Evolutionary conservation across 495 filamentous ascomycete genomes (phyloP).

Genomic region (Tuber melanosporum): DNA sequence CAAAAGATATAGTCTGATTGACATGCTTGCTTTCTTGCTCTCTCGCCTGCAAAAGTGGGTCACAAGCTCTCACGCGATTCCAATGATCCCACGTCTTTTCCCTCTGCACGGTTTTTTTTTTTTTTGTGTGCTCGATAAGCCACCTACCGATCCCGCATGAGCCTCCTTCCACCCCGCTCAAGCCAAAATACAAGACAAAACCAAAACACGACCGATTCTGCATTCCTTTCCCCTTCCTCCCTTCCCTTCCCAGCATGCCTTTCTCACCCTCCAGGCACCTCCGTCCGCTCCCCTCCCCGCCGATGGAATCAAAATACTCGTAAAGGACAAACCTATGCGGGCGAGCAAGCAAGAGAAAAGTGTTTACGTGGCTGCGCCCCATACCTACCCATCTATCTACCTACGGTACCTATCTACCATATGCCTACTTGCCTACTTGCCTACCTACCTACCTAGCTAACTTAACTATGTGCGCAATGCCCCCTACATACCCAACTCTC

Average conservation of each 20-base stretch:
- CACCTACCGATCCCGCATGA: conserved; percentile 12
- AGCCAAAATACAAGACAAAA: neutral
- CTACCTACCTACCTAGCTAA: neutral
- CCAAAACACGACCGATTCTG: neutral
- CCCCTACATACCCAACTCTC: neutral
- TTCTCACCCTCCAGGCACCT: neutral
- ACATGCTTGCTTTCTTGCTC: neutral
- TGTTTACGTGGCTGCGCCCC: neutral
- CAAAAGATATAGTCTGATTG: neutral
- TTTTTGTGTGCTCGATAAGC: neutral
- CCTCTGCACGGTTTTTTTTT: neutral
- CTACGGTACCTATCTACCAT: neutral
- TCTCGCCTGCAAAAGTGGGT: neutral
- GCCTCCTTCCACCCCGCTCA: neutral
- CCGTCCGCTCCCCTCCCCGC: neutral
- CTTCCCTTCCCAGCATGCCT: neutral
- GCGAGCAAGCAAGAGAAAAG: neutral
- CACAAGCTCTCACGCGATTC: neutral
- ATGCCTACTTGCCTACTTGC: too few species aligned
- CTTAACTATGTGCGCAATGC: neutral
- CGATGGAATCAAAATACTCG: neutral
- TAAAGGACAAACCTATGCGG: neutral
- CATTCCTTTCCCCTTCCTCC: neutral
- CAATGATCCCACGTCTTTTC: neutral
- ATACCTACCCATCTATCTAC: neutral